Evolutionary conservation across 768 basidiomycete species (phyloP).

Genomic region (Boletus rubroflammeus): DNA sequence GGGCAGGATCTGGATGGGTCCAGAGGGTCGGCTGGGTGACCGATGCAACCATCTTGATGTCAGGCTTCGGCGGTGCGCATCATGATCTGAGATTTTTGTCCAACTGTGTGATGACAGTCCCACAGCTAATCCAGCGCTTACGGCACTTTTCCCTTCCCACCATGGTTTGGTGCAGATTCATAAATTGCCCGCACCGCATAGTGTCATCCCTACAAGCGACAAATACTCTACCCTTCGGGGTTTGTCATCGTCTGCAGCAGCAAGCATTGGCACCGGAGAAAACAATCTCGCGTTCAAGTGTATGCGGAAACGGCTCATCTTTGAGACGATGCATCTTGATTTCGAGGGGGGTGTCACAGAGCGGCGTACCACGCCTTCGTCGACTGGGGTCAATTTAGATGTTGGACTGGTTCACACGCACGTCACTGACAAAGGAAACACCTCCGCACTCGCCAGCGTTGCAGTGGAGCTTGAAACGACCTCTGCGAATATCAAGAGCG

Average conservation of each 20-base stretch:
- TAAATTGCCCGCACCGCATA: constrained; percentile 68
- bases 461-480: constrained; percentile 43
- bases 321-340: constrained; percentile 90
- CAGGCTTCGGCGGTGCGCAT: constrained; percentile 73
- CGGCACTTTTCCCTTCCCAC: constrained; percentile 72
- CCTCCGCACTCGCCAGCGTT: constrained; percentile 36
- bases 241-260: constrained; percentile 51
- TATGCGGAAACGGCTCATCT: constrained; percentile 78
- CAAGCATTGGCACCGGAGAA: constrained; percentile 71
- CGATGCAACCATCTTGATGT: constrained; percentile 70
- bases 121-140: constrained; percentile 73
- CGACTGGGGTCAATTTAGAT: constrained; percentile 22
- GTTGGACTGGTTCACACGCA: constrained; percentile 19
- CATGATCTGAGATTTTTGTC: constrained; percentile 8
- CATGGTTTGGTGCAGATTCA: constrained; percentile 83
- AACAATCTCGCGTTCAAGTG: constrained; percentile 96
- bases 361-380: constrained; percentile 57
- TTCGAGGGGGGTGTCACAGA: constrained; percentile 82
- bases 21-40: constrained; percentile 76
- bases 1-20: constrained; percentile 68
- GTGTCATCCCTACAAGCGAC: constrained; percentile 75
- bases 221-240: constrained; percentile 83
- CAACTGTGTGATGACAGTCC: constrained; percentile 8
- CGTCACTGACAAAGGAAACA: constrained; percentile 7
- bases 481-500: constrained; percentile 1